These are phyloP conservation scores for Podospora fimiseda DNA, from an alignment of 495 filamentous ascomycete species.

Conservation along the genomic window DNA sequence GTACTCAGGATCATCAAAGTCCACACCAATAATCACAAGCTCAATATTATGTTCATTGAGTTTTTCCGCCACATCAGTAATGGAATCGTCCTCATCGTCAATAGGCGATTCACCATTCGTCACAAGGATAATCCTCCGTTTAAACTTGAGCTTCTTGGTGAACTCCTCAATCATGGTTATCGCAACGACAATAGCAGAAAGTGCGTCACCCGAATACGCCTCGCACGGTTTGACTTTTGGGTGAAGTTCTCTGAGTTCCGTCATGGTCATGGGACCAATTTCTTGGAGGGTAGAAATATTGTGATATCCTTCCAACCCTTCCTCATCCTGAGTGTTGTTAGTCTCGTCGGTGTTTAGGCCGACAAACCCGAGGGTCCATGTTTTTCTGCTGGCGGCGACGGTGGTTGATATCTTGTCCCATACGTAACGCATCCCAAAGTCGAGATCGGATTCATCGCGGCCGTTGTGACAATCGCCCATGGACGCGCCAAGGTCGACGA, in stretches of 20 bases:
- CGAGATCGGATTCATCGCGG: conserved; percentile 73
- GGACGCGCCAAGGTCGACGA: conserved; percentile 77
- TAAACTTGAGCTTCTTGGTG: conserved; percentile 88
- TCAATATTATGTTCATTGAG: conserved; percentile 71
- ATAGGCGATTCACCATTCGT: conserved; percentile 72
- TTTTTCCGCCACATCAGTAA: conserved; percentile 61
- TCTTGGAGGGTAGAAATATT: conserved; percentile 69
- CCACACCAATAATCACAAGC: conserved; percentile 73
- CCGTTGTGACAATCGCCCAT: conserved; percentile 73
- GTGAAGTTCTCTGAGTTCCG: conserved; percentile 58
- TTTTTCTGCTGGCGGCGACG: conserved; percentile 77
- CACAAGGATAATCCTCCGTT: conserved; percentile 71
- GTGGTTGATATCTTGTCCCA: conserved; percentile 93
- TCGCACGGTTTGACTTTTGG: conserved; percentile 58
- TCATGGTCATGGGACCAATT: conserved; percentile 67
- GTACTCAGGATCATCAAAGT: conserved; percentile 90
- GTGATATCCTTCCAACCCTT: conserved; percentile 59
- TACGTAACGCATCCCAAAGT: conserved; percentile 86
- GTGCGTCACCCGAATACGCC: conserved; percentile 58
- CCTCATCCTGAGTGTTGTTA: conserved; percentile 52
- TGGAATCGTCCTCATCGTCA: conserved; percentile 48
- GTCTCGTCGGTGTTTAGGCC: conserved; percentile 79
- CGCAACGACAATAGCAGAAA: conserved; percentile 80
- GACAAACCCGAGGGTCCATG: conserved; percentile 69
- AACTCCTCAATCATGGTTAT: conserved; percentile 75